Evolutionary conservation across 805 yeast species (phyloP), one percentile per base, ranked within the genome.

Genomic region (Schwanniomyces polymorphus): DNA sequence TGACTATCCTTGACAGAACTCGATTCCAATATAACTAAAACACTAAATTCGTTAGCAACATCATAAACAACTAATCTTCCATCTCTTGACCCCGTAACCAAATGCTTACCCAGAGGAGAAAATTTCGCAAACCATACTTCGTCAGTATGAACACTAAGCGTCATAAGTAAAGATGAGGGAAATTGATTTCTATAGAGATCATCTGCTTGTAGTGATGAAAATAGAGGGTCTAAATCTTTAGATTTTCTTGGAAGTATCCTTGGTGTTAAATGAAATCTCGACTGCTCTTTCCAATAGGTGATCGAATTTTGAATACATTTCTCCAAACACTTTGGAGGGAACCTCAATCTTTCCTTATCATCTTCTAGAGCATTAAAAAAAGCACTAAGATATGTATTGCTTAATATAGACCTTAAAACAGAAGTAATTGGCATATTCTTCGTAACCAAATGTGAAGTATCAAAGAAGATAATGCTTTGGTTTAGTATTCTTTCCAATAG

Each of bases 101-200:
- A 68, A 52, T 72, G 82, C 51, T 75, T 76, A 2, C 97, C 97
- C 65, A 80, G 78, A 40, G 90, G 87, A 5, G 94, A 85, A 59
- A 88, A 91, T 47, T 80, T 79, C 11, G 86, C 75, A 59, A 75
- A 86, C 97, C 97, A 91, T 10, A 89, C 92, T 62, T 91, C 96
- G 58, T 85, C 82, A 0, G 68, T 63, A 57, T 88, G 94, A 38
- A 74, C 70, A 0, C 65, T 53, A 6, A 87, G 64, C 0, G 77
- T 73, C 46, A 74, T 72, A 10, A 78, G 58, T 3, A 79, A 63
- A 2, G 67, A 68, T 17, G 72, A 72, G 1, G 90, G 89, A 49
- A 81, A 78, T 35, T 62, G 56, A 16, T 51, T 47, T 41, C 53
- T 54, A 40, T 53, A 59, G 14, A 33, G 27, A 12, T 51, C 50